Conservation (phyloP, 2,329 filamentous ascomycete species). For the Fusarium coicis region DNA sequence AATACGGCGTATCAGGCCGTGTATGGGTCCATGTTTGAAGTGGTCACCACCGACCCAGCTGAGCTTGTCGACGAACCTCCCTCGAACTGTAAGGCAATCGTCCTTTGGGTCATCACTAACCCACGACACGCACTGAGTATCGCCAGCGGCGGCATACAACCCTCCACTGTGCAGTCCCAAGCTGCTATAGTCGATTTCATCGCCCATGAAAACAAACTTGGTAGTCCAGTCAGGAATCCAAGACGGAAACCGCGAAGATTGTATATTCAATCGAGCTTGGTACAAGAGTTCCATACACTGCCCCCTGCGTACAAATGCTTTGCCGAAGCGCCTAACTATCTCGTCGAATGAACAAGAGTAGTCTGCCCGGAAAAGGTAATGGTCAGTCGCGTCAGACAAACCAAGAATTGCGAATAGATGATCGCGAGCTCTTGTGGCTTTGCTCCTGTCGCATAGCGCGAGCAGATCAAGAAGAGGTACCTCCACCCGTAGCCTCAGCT, state of each 20-base stretch:
- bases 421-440: background rate
- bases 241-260: background rate
- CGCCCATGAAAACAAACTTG: background rate
- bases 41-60: background rate
- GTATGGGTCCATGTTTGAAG: background rate
- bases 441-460: background rate
- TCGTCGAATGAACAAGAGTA: background rate
- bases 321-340: background rate
- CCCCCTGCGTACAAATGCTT: accelerated
- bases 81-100: background rate
- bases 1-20: background rate
- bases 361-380: accelerated
- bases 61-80: background rate
- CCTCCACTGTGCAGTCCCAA: background rate
- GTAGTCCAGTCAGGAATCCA: background rate
- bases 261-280: background rate
- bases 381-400: accelerated
- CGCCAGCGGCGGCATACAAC: background rate
- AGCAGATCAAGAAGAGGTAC: background rate
- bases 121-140: background rate
- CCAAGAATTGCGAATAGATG: background rate
- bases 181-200: accelerated
- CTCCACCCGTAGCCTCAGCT: background rate
- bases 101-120: background rate
- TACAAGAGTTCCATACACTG: background rate